These are phyloP conservation scores for Pythium brachiatum DNA, from an alignment of 352 stramenopile species.

Conservation along the genomic window DNA sequence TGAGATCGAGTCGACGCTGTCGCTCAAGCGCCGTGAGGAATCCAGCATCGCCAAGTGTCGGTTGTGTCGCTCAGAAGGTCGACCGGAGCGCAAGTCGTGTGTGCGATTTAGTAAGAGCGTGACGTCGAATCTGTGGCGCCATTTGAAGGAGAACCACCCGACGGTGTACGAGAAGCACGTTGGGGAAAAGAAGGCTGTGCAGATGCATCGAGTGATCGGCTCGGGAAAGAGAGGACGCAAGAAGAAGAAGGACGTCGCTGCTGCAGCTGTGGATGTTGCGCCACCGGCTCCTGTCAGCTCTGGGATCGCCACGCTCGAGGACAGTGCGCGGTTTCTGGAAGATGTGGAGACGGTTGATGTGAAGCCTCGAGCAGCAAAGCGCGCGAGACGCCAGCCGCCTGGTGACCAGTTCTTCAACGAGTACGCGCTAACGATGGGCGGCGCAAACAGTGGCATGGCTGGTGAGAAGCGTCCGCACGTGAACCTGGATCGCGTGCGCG, in stretches of 20 bases:
- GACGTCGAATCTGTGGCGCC: constrained; percentile 80
- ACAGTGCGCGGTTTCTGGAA: constrained; percentile 29
- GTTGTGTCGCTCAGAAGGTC: constrained; percentile 55
- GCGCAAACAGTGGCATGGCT: not conserved
- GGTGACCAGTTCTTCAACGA: constrained; percentile 43
- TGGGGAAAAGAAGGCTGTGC: constrained; percentile 72
- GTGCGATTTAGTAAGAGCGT: constrained; percentile 84
- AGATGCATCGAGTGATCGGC: constrained; percentile 61
- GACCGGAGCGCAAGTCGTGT: constrained; percentile 59
- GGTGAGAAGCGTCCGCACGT: constrained; percentile 26
- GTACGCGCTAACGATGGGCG: constrained; percentile 27
- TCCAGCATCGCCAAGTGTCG: constrained; percentile 70
- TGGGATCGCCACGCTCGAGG: not conserved
- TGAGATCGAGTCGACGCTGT: constrained; percentile 60
- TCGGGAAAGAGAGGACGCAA: constrained; percentile 58
- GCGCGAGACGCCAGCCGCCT: constrained; percentile 23
- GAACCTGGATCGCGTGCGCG: constrained; percentile 55
- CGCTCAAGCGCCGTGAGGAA: constrained; percentile 66
- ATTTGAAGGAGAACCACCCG: constrained; percentile 81
- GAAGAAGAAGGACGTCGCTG: constrained; percentile 33
- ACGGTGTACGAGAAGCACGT: constrained; percentile 68
- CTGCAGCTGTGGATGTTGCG: not conserved
- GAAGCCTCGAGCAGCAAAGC: constrained; percentile 31
- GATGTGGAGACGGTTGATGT: constrained; percentile 3
- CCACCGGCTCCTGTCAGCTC: not conserved